Base-by-base conservation (phyloP, 176 grass and related monocot species). In the Panicum miliaceum region DNA sequence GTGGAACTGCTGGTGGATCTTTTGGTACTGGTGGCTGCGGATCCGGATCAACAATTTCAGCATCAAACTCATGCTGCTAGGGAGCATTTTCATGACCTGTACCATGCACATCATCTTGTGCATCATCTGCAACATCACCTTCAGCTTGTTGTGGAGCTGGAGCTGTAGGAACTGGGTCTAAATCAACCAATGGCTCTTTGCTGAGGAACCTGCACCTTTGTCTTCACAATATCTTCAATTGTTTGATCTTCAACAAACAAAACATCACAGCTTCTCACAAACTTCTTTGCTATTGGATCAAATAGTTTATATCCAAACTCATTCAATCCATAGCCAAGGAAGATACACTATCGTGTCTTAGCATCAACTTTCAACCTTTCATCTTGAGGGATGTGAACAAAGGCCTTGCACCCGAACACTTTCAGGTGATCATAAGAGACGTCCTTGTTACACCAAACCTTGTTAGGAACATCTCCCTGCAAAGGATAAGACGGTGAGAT, bases 21-120 rank as follows among this genome's bases (percentile, higher is more conserved):
- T 56, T 3, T 54, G 8, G 29, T 35, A 22, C 67, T 46, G 22
- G 40, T 71, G 40, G 40, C 4, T 71, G 4, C 4, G 47, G 41
- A 71, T 71, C 68, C 2, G 12, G 10, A 71, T 71, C 68, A 71
- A 25, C n/a, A 26, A 25, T 71, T 71, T 46, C 0, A 71, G 40
- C 41, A 47, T 71, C n/a, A 71, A 65, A 66, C 34, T 26, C 41
- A 15, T 71, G 68, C 4, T 71, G 10, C 0, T 71, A 11, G 41
- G 68, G n/a, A 71, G 10, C 41, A 46, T 46, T 42, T 7, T 71
- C 68, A 71, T 71, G 41, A 71, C 68, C 1, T 71, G 41, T 47
- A 71, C 68, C 71, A 73, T 47, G 42, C 68, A 47, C 68, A 71
- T 47, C 64, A 67, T 40, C n/a, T 71, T 71, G 41, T 71, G 22